A percentile compares a stretch with the other conserved stretches of the same genome.
These are phyloP conservation scores for Candida arabinofermentans DNA, from an alignment of 805 yeast genomes.

Conservation along the genomic window DNA sequence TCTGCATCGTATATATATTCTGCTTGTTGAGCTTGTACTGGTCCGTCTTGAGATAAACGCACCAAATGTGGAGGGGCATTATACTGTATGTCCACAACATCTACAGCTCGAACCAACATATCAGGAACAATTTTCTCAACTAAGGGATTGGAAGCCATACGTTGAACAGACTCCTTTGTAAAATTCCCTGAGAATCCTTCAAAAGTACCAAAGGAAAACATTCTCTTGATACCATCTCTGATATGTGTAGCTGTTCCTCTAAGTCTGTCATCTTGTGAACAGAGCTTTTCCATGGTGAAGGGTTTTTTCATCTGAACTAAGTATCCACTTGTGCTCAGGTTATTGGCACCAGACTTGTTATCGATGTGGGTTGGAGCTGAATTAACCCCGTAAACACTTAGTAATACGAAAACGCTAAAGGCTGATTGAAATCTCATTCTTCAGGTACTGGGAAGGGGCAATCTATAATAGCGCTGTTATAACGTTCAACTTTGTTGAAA, in stretches of 20 bases:
- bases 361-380: not conserved
- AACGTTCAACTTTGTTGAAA: too few species aligned
- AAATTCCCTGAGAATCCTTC: constrained; percentile 67
- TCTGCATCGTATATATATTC: constrained; percentile 47
- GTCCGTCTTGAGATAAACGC: constrained; percentile 49
- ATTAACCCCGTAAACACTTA: not conserved
- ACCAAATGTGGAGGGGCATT: constrained; percentile 53
- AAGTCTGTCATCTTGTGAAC: constrained; percentile 38
- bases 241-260: constrained; percentile 36
- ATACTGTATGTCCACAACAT: constrained; percentile 33
- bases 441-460: too few species aligned
- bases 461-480: too few species aligned
- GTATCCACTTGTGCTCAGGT: constrained; percentile 34
- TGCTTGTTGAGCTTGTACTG: constrained; percentile 24
- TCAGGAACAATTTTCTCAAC: constrained; percentile 72
- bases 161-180: constrained; percentile 41
- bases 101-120: constrained; percentile 53
- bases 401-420: too few species aligned
- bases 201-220: constrained; percentile 65
- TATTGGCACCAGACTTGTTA: too few species aligned
- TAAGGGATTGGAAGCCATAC: constrained; percentile 53
- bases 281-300: constrained; percentile 44
- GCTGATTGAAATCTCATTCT: too few species aligned
- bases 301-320: constrained; percentile 50
- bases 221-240: constrained; percentile 43